phyloP scores from a whole-genome alignment of 345 rosid species.

The Hirschfeldia incana region DNA sequence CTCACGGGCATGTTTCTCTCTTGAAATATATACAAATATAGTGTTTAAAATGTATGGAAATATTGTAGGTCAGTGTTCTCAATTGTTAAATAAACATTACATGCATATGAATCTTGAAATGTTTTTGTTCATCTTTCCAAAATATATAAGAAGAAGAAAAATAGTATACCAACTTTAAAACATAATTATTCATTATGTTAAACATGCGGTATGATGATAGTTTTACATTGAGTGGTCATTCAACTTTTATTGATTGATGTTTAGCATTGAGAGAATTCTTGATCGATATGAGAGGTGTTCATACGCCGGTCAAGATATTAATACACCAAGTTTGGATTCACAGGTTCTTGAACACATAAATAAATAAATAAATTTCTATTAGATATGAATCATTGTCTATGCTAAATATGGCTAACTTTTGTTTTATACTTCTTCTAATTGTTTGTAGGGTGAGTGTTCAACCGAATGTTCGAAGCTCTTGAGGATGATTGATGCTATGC shows the following conservation, averaged over 20 bases:
- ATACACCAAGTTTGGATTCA: constrained; percentile 32
- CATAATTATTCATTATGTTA: not conserved
- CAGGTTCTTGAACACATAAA: constrained; percentile 41
- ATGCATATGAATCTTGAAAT: not conserved
- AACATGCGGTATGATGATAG: not conserved
- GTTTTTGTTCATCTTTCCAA: not conserved
- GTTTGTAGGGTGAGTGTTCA: constrained; percentile 55
- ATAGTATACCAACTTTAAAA: not conserved
- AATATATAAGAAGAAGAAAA: not conserved
- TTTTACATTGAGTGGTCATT: constrained; percentile 9
- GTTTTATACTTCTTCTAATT: constrained; percentile 4
- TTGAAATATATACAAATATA: not conserved
- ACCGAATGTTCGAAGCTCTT: constrained; percentile 58
- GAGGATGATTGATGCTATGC: constrained; percentile 59
- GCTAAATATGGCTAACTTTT: not conserved
- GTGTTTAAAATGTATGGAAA: not conserved
- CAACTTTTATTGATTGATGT: not conserved
- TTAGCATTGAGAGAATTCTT: constrained; percentile 72
- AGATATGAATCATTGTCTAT: not conserved
- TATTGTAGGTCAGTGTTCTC: not conserved
- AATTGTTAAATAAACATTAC: not conserved
- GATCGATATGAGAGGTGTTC: constrained; percentile 66
- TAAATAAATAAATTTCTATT: not conserved
- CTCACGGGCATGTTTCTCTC: too few relatives aligned
- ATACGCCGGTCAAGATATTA: constrained; percentile 43